A percentile compares a stretch with the other conserved stretches of the same genome.
phyloP scores from a whole-genome alignment of 1,284 basidiomycete species.

The Phenoliferia sp. region DNA sequence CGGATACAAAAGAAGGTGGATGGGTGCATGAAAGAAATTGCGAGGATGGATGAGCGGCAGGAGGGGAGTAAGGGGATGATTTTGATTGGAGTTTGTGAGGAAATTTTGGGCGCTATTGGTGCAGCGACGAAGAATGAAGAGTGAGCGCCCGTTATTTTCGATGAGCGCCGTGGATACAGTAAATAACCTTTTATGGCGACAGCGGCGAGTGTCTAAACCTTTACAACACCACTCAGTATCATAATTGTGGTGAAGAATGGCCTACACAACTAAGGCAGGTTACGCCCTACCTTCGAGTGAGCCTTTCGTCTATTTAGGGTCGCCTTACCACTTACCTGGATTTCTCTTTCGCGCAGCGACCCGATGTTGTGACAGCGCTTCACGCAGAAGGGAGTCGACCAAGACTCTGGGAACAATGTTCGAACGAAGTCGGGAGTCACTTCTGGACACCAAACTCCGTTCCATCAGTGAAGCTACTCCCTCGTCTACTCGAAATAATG shows the following conservation, averaged over 20 bases:
- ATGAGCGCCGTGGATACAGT: constrained; percentile 51
- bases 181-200: not conserved
- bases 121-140: constrained; percentile 34
- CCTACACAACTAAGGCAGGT: constrained; percentile 76
- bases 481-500: constrained; percentile 69
- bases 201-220: constrained; percentile 74
- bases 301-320: constrained; percentile 35
- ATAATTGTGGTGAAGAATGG: constrained; percentile 96
- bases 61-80: constrained; percentile 50
- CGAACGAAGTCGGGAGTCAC: constrained; percentile 59
- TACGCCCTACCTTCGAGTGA: constrained; percentile 71
- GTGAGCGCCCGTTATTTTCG: constrained; percentile 43
- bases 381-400: constrained; percentile 62
- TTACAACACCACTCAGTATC: constrained; percentile 80
- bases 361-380: constrained; percentile 75
- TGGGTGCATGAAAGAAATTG: constrained; percentile 53
- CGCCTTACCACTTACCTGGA: not conserved
- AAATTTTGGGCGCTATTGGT: constrained; percentile 61
- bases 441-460: constrained; percentile 59
- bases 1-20: constrained; percentile 58
- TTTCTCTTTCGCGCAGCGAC: constrained; percentile 49
- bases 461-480: constrained; percentile 73
- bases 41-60: constrained; percentile 48
- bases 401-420: constrained; percentile 87
- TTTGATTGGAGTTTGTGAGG: constrained; percentile 60